A percentile compares a stretch with the other conserved stretches of the same genome.
phyloP scores from a whole-genome alignment of 106 monocot species.

The Posidonia australis region DNA sequence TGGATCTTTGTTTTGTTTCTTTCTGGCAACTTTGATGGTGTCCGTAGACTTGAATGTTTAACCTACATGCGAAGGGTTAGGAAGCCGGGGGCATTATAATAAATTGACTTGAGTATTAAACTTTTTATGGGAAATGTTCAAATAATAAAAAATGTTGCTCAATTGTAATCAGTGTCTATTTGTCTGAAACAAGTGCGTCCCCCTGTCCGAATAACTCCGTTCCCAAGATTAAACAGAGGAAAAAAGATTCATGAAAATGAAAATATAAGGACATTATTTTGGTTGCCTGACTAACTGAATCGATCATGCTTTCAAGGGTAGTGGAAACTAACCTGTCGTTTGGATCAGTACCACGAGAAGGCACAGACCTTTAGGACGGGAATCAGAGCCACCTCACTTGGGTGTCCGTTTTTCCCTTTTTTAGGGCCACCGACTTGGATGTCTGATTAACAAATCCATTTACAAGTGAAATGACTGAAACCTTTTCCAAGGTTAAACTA shows the following conservation, averaged over 20 bases:
- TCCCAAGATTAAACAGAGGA: constrained; percentile 4
- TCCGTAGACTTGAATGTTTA: not conserved
- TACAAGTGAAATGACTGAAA: too few species aligned
- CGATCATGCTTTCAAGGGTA: too few species aligned
- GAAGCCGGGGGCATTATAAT: not conserved
- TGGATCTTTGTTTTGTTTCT: not conserved
- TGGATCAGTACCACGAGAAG: too few species aligned
- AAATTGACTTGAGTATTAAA: not conserved
- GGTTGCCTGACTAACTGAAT: too few species aligned
- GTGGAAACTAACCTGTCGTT: too few species aligned
- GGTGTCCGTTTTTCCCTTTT: too few species aligned
- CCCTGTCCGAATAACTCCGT: not conserved
- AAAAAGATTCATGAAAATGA: not conserved
- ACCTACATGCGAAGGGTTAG: not conserved
- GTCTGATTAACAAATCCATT: too few species aligned
- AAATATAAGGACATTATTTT: too few species aligned
- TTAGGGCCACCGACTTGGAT: too few species aligned
- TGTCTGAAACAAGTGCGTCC: not conserved
- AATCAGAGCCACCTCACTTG: too few species aligned
- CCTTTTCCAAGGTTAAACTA: too few species aligned
- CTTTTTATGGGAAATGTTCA: not conserved
- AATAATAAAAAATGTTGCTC: not conserved
- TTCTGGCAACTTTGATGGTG: not conserved
- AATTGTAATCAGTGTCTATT: not conserved
- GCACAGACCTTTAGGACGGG: too few species aligned